Percentiles rank a stretch among this genome's conserved stretches.
phyloP scores from a whole-genome alignment of 2,329 filamentous ascomycete species.

The Pseudocercospora cruenta region DNA sequence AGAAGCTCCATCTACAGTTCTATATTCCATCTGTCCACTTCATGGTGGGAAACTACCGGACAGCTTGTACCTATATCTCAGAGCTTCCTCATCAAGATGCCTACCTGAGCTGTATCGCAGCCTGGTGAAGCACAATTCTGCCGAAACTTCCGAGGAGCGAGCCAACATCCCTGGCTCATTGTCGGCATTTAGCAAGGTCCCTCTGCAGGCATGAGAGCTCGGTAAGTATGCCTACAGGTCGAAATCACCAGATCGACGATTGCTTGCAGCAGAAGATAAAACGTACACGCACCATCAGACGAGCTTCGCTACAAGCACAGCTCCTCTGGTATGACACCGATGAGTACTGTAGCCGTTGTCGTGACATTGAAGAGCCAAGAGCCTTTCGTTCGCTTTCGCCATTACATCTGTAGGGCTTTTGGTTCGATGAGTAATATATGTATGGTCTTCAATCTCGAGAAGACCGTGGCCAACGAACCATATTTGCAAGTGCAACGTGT shows the following conservation, averaged over 20 bases:
- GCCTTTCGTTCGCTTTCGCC: too few species aligned
- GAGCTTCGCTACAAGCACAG: not conserved
- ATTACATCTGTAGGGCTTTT: too few species aligned
- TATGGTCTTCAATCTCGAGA: not conserved
- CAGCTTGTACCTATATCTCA: too few species aligned
- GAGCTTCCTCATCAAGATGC: not conserved
- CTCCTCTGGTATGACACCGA: not conserved
- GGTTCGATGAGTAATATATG: not conserved
- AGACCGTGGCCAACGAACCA: not conserved
- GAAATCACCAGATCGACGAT: constrained; percentile 7
- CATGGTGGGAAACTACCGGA: too few species aligned
- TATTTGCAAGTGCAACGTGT: not conserved
- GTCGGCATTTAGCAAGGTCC: not conserved
- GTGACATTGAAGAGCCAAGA: not conserved
- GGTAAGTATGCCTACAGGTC: constrained; percentile 2
- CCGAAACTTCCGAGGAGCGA: constrained; percentile 8
- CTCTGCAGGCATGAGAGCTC: constrained; percentile 3
- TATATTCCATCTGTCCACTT: too few species aligned
- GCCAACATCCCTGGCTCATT: not conserved
- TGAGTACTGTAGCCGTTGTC: not conserved
- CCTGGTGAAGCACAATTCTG: not conserved
- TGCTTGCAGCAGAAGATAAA: not conserved
- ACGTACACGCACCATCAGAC: not conserved
- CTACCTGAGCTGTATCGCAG: not conserved
- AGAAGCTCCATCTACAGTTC: too few species aligned